Base-by-base conservation (phyloP, 2,329 filamentous ascomycete species). In the Neonectria magnoliae region DNA sequence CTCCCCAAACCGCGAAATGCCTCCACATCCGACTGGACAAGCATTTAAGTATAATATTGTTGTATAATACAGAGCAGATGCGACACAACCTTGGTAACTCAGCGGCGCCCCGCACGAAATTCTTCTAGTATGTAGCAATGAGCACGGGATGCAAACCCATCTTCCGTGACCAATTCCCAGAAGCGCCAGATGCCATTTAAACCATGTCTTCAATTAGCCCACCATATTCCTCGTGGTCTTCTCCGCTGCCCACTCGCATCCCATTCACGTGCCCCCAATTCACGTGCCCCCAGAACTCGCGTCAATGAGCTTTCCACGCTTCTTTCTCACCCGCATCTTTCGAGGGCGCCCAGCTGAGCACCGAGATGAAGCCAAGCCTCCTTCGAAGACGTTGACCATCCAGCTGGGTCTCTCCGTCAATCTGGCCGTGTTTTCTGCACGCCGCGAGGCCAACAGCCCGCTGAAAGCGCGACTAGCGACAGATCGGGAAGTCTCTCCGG, bases 61-160 rank as follows among this genome's bases (percentile, higher is more conserved):
- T 54, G 47, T 63, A 63, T 63, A 41, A 41, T 63, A 63, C 60
- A 59, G 42, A 59, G 55, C 59, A 62, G 18, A 62, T 57, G 59
- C 45, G 38, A 62, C 36, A 57, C 18, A 57, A 57, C 44, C 36
- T 55, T 36, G 29, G 48, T 48, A 60, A 44, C 45, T 53, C 45
- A 50, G 50, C 54, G 42, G 51, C 33, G 61, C 50, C 56, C 48
- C 42, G 44, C 50, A 33, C 14, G 31, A 64, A n/a, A 53, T 53
- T 41, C 20, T n/a, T 42, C 48, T 51, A 51, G 27, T 51, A 33
- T 44, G 52, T 48, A 33, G 27, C 42, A 20, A 38, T 20, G 38
- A 20, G n/a, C 8, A 56, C 20, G 53, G 53, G 52, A 54, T 36
- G 38, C 41, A 61, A 61, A 22, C 22, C 18, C 42, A 45, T 56